phyloP scores from a whole-genome alignment of 192 early-diverging fungal species.

The Entophlyctis luteolus region DNA sequence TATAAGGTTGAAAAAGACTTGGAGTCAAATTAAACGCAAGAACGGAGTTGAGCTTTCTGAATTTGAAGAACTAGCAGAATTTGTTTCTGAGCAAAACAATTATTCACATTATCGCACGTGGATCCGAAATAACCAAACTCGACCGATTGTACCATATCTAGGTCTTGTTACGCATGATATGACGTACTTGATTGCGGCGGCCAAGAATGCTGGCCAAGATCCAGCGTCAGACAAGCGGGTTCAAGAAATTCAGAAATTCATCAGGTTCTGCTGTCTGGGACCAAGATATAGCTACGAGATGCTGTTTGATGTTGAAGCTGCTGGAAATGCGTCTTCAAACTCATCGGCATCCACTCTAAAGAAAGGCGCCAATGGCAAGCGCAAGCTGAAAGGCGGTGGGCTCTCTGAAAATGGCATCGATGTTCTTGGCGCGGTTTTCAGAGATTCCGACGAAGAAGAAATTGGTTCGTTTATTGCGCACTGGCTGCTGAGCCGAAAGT shows the following conservation, averaged over 20 bases:
- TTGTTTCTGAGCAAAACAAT: constrained; percentile 69
- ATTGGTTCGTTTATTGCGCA: constrained; percentile 61
- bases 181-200: constrained; percentile 66
- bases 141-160: constrained; percentile 68
- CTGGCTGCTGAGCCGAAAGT: constrained; percentile 68
- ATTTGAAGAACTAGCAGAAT: constrained; percentile 47
- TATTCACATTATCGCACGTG: constrained; percentile 67
- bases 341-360: not conserved
- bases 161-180: constrained; percentile 74
- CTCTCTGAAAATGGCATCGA: constrained; percentile 23
- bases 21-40: constrained; percentile 54
- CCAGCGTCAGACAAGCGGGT: constrained; percentile 37
- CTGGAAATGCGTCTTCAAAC: not conserved
- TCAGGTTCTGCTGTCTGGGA: constrained; percentile 53
- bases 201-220: constrained; percentile 54
- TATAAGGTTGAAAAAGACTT: constrained; percentile 64
- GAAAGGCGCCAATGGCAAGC: not conserved
- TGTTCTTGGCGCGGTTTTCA: constrained; percentile 18
- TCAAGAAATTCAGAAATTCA: constrained; percentile 54
- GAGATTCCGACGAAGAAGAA: constrained; percentile 56
- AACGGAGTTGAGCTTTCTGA: constrained; percentile 59
- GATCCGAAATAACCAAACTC: constrained; percentile 40
- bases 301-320: constrained; percentile 35
- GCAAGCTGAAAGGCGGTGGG: constrained; percentile 19
- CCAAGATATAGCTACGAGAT: constrained; percentile 59